phyloP scores from a whole-genome alignment of 768 basidiomycete genomes.

The Phylloporus sp. region DNA sequence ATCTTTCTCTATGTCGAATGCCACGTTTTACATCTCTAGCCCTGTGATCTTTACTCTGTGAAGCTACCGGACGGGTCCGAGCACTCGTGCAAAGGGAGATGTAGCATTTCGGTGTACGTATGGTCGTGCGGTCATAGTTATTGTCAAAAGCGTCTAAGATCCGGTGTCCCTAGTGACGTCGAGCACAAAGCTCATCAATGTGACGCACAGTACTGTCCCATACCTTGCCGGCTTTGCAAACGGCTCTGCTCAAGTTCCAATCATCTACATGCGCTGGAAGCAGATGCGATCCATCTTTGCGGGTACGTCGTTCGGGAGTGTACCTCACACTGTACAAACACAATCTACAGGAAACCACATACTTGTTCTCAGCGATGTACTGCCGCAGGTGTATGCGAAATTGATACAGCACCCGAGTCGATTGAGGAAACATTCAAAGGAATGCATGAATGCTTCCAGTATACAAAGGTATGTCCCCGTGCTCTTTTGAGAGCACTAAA shows the following conservation, averaged over 20 bases:
- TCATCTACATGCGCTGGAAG: conserved; percentile 51
- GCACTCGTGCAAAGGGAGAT: conserved; percentile 42
- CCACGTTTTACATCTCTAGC: conserved; percentile 27
- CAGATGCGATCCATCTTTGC: conserved; percentile 48
- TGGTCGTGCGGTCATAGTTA: not conserved
- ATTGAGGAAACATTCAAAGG: conserved; percentile 61
- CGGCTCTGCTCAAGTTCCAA: conserved; percentile 42
- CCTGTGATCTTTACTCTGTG: conserved; percentile 38
- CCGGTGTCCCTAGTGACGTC: conserved; percentile 36
- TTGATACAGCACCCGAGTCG: conserved; percentile 52
- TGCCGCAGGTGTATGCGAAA: conserved; percentile 52
- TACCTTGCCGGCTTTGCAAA: conserved; percentile 52
- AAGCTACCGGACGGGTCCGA: conserved; percentile 20
- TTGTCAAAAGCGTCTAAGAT: not conserved
- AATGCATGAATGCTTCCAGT: conserved; percentile 56
- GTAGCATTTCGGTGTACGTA: conserved; percentile 40
- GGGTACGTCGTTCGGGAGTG: conserved; percentile 37
- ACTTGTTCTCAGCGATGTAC: conserved; percentile 42
- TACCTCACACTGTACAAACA: conserved; percentile 3
- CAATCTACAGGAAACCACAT: conserved; percentile 42
- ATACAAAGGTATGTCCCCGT: conserved; percentile 46
- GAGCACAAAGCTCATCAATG: conserved; percentile 48
- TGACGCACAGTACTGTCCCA: conserved; percentile 48
- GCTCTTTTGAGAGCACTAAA: not conserved
- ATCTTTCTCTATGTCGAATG: not conserved